Percentiles rank a stretch among this genome's conserved stretches.
Conservation (phyloP, 176 grass and related monocot genomes). For the Zoysia japonica region DNA sequence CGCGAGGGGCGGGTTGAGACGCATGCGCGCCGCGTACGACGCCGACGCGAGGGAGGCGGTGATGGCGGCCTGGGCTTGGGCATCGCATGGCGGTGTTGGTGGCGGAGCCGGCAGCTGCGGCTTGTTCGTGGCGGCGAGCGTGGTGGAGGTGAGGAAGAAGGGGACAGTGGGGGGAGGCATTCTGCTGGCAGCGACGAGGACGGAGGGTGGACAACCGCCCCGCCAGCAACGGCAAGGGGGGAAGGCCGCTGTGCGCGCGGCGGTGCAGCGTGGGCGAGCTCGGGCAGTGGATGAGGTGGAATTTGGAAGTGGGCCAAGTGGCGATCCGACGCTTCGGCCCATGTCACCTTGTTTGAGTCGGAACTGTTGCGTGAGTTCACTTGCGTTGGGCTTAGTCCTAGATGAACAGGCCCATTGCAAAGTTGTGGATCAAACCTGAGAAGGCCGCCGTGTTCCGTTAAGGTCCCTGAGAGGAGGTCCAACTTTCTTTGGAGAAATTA, state of each 20-base stretch:
- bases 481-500: background rate
- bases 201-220: background rate
- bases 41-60: conserved; percentile 8
- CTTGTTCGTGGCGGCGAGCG: conserved; percentile 42
- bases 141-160: conserved; percentile 50
- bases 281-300: conserved; percentile 38
- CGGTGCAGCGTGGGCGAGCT: conserved; percentile 27
- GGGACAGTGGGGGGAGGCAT: conserved; percentile 41
- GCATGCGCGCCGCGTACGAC: conserved; percentile 39
- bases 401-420: background rate
- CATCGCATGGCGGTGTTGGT: conserved; percentile 22
- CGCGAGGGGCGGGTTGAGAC: conserved; percentile 45
- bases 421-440: background rate
- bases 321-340: conserved; percentile 1
- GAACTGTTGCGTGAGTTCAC: background rate
- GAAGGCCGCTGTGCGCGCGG: conserved; percentile 35
- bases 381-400: background rate
- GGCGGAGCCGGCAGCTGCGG: conserved; percentile 7
- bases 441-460: background rate
- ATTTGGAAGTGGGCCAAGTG: background rate
- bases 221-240: background rate
- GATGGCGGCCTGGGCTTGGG: background rate
- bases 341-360: background rate
- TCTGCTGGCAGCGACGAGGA: background rate
- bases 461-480: background rate